phyloP scores from a whole-genome alignment of 805 yeast genomes.

The Nakazawaea ambrosiae region DNA sequence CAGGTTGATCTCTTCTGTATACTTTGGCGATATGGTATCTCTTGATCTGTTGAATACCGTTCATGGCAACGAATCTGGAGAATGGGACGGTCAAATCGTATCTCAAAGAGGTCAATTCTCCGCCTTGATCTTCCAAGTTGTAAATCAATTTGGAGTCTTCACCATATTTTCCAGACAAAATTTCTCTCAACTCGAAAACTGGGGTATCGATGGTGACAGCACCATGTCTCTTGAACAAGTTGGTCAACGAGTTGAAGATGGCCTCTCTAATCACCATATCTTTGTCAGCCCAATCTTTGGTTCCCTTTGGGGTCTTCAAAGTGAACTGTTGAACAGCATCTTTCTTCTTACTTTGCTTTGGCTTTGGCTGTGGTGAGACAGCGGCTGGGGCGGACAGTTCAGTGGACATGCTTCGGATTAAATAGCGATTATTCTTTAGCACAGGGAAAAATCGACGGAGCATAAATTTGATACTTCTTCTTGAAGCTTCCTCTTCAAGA shows the following conservation, averaged over 20 bases:
- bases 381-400: slow-evolving; percentile 1
- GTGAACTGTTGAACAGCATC: slow-evolving; percentile 46
- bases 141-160: slow-evolving; percentile 96
- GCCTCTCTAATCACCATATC: slow-evolving; percentile 95
- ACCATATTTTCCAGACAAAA: slow-evolving; percentile 94
- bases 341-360: slow-evolving; percentile 35
- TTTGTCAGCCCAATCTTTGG: slow-evolving; percentile 97
- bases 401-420: slow-evolving; percentile 6
- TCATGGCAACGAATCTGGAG: slow-evolving; percentile 96
- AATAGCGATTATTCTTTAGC: not conserved
- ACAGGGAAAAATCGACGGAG: slow-evolving; percentile 10
- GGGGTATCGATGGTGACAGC: slow-evolving; percentile 99
- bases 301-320: slow-evolving; percentile 93
- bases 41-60: slow-evolving; percentile 82
- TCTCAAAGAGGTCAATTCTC: slow-evolving; percentile 90
- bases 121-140: slow-evolving; percentile 97
- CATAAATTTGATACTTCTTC: slow-evolving; percentile 6
- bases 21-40: slow-evolving; percentile 97
- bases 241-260: slow-evolving; percentile 65
- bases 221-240: slow-evolving; percentile 88
- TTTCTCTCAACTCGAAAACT: slow-evolving; percentile 92
- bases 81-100: slow-evolving; percentile 98
- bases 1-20: slow-evolving; percentile 98
- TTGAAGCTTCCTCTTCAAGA: too few relatives aligned
- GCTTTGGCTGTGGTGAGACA: slow-evolving; percentile 2